Base-by-base conservation (phyloP, 257 asterid species). In the Solanum piurae region DNA sequence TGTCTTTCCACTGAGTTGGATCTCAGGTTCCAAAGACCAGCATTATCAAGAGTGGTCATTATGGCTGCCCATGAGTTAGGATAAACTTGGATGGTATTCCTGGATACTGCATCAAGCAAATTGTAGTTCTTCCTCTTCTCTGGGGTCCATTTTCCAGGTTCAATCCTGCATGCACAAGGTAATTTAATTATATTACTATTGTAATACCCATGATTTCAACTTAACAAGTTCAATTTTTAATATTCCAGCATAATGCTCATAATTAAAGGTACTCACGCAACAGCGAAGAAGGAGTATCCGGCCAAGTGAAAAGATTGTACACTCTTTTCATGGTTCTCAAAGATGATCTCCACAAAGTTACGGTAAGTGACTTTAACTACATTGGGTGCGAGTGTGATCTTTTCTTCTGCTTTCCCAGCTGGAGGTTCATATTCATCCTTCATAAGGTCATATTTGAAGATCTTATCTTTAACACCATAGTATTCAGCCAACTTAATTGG, bases 1-100 rank as follows among this genome's bases (percentile, higher is more conserved):
- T 89, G 90, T 73, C 93, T 92, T 90, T 94, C 98, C 7, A 91
- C n/a, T 14, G 36, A 11, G 33, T 85, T 11, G 2, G 96, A 93
- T 55, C 98, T 91, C 89, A 93, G 23, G 84, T 84, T 94, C 97
- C 98, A 95, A 92, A 94, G 91, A 10, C 98, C 97, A 1, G 96
- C 94, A 27, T 95, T 95, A 86, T 95, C 97, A 84, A 93, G 9
- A 4, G 98, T 92, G 3, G 90, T 80, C 96, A 95, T 89, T 9
- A 94, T 68, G 0, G 98, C 97, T 9, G 95, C 92, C 98, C 98
- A 95, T 76, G 94, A 90, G 6, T 91, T 89, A 0, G 98, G 98
- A 42, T 92, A 94, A 6, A 95, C 98, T 21, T 95, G 98, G 31
- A 95, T 86, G 5, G 96, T 95, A 90, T 94, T 86, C 83, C 93